These are phyloP conservation scores for Diplodia mutila DNA, from an alignment of 2,329 filamentous ascomycete species.

Conservation along the genomic window DNA sequence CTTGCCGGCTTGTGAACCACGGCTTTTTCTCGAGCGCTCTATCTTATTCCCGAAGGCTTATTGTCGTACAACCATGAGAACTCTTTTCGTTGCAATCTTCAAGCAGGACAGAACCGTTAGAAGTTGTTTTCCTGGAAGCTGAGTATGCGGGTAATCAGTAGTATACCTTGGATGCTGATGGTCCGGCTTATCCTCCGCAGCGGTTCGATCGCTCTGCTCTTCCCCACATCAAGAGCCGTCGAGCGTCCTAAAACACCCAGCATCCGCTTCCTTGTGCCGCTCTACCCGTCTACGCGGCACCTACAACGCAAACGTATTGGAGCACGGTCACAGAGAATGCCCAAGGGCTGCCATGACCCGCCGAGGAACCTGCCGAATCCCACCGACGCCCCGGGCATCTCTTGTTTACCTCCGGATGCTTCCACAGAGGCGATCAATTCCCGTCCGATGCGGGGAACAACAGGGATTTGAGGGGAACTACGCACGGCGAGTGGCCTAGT, in stretches of 20 bases:
- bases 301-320: neutral
- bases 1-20: neutral
- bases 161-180: neutral
- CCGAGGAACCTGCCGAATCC: neutral
- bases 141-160: neutral
- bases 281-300: neutral
- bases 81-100: neutral
- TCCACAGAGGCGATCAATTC: neutral
- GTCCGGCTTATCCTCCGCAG: neutral
- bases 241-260: neutral
- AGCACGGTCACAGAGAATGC: neutral
- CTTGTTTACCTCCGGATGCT: constrained; percentile 5
- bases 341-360: neutral
- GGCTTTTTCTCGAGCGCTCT: neutral
- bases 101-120: neutral
- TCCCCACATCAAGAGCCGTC: neutral
- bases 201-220: neutral
- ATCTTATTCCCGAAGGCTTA: neutral
- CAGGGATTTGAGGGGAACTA: neutral
- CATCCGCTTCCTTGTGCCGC: neutral
- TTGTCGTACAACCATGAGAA: neutral
- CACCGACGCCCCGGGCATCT: neutral
- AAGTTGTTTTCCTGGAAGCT: neutral
- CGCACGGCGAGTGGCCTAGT: neutral
- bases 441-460: constrained; percentile 3